Percentiles rank a stretch among this genome's conserved stretches.
Evolutionary conservation across 164 flowering plant genomes (phyloP).

Genomic region (Magnolia officinalis): DNA sequence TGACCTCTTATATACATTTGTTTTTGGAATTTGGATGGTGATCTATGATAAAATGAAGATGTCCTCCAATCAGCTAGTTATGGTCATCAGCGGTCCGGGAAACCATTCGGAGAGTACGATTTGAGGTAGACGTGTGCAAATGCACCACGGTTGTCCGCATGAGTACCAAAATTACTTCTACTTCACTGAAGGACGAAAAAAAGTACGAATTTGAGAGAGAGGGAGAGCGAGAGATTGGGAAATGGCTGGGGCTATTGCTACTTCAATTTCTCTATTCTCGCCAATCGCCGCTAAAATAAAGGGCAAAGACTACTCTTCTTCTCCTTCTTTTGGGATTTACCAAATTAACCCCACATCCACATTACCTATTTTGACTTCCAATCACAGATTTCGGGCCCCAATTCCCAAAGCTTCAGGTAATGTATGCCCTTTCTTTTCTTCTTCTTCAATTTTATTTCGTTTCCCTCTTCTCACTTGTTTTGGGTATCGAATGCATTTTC

Average conservation of each 20-base stretch:
- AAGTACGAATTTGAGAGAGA: too few relatives aligned
- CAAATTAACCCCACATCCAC: conserved; percentile 18
- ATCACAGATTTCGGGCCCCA: neutral
- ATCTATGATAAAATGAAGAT: too few relatives aligned
- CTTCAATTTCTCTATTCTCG: conserved; percentile 16
- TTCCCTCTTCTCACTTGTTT: neutral
- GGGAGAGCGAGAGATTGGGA: neutral
- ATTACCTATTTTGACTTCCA: conserved; percentile 6
- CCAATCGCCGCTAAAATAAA: conserved; percentile 5
- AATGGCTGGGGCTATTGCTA: conserved; percentile 12
- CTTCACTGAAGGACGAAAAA: too few relatives aligned
- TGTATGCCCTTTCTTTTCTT: neutral
- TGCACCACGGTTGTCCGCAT: too few relatives aligned
- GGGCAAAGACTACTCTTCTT: neutral
- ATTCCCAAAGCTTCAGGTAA: neutral
- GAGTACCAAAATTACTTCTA: too few relatives aligned
- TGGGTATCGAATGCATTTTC: neutral
- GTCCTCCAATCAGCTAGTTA: too few relatives aligned
- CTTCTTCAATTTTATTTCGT: neutral
- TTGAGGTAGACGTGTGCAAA: too few relatives aligned
- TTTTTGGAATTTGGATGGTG: too few relatives aligned
- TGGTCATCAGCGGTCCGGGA: too few relatives aligned
- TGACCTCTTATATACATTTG: too few relatives aligned
- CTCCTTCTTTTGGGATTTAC: neutral
- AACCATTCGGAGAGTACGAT: too few relatives aligned